Evolutionary conservation across 495 filamentous ascomycete genomes (phyloP).

Genomic region (Hypoxylon lienhwacheense): DNA sequence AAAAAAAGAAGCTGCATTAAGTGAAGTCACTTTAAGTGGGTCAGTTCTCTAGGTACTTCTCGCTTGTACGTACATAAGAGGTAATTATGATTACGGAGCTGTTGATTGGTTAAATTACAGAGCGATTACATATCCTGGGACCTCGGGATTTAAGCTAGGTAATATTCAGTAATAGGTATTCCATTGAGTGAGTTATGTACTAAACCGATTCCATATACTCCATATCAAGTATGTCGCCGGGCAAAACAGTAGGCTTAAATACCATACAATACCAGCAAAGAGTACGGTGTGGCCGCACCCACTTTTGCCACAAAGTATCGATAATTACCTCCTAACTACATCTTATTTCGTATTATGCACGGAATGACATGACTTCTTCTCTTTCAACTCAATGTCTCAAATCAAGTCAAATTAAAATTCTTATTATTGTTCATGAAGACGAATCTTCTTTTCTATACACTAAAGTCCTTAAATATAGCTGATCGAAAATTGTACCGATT

Average conservation of each 20-base stretch:
- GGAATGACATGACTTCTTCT: no score
- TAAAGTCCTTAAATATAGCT: constrained; percentile 27
- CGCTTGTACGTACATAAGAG: not conserved
- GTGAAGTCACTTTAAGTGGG: not conserved
- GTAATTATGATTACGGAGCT: constrained; percentile 15
- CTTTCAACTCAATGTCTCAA: not conserved
- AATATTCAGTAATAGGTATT: no score
- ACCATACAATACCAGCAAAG: no score
- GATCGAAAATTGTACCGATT: constrained; percentile 45
- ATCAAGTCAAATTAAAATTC: not conserved
- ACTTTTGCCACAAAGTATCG: no score
- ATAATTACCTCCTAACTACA: no score
- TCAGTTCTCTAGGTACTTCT: not conserved
- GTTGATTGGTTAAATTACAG: constrained; percentile 18
- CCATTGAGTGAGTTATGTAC: constrained; percentile 22
- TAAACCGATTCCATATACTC: not conserved
- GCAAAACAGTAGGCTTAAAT: no score
- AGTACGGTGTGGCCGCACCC: no score
- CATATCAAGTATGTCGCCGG: no score
- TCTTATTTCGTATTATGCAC: no score
- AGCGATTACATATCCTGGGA: not conserved
- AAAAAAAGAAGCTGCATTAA: not conserved
- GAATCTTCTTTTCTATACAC: constrained; percentile 2
- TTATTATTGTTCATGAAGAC: not conserved
- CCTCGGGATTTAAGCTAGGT: not conserved